These are phyloP conservation scores for Cicer yamashitae DNA, from an alignment of 306 rosid species.

Conservation along the genomic window DNA sequence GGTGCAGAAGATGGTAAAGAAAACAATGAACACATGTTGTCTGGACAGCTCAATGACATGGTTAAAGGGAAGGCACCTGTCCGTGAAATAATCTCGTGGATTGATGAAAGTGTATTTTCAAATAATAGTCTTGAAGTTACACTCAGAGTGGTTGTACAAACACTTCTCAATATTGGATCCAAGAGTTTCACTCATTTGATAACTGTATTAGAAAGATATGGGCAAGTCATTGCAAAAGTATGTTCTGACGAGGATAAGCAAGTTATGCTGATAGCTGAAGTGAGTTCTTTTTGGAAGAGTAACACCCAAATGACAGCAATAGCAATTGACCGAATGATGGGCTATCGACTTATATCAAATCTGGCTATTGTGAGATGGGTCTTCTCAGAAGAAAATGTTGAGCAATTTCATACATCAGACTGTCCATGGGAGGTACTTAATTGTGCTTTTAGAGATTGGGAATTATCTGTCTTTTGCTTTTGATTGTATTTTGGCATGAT, in stretches of 20 bases:
- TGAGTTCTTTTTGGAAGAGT: conserved; percentile 84
- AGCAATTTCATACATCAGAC: conserved; percentile 88
- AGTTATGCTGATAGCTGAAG: conserved; percentile 86
- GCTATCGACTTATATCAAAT: conserved; percentile 92
- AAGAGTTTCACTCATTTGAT: conserved; percentile 98
- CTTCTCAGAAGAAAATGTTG: conserved; percentile 80
- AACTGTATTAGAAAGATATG: conserved; percentile 94
- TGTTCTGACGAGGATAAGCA: conserved; percentile 90
- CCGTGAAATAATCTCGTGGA: conserved; percentile 89
- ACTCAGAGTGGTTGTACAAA: conserved; percentile 79
- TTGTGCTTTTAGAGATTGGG: conserved; percentile 11
- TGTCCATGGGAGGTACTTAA: conserved; percentile 94
- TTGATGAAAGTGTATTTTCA: conserved; percentile 78
- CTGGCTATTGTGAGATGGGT: conserved; percentile 95
- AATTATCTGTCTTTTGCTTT: conserved; percentile 22
- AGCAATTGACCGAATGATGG: conserved; percentile 99
- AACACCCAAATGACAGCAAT: conserved; percentile 95
- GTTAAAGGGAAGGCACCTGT: conserved; percentile 84
- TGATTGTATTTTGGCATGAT: conserved; percentile 16
- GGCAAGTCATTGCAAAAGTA: conserved; percentile 80
- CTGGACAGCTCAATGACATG: conserved; percentile 79
- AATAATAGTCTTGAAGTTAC: conserved; percentile 81
- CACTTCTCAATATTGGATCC: conserved; percentile 92
- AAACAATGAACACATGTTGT: conserved; percentile 65
- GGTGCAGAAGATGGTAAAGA: conserved; percentile 67